Conservation (phyloP, 2,329 filamentous ascomycete species). For the Pseudocercospora eumusae region DNA sequence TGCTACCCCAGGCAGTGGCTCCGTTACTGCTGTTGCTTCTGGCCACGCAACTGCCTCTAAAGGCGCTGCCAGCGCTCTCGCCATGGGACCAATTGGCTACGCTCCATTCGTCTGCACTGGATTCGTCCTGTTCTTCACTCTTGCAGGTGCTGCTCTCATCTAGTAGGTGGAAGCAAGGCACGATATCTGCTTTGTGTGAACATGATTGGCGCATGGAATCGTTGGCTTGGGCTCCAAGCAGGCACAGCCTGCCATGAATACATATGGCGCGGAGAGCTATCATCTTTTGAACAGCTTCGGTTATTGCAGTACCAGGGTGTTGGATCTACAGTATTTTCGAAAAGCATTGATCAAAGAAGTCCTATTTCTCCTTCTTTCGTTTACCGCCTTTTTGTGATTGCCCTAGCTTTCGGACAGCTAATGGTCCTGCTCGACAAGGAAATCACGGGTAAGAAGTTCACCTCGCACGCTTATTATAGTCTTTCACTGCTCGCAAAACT, state of each 20-base stretch:
- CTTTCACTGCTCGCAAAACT: no score
- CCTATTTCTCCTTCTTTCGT: background rate
- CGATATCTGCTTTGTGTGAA: background rate
- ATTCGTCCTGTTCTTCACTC: slow-evolving; percentile 54
- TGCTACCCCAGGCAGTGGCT: slow-evolving; percentile 54
- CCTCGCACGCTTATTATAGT: no score
- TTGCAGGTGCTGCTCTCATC: slow-evolving; percentile 55
- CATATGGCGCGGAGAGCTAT: slow-evolving; percentile 6
- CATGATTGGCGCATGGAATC: background rate
- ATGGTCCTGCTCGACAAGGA: background rate
- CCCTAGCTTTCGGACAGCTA: background rate
- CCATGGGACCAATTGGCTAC: slow-evolving; percentile 49
- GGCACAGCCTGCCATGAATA: slow-evolving; percentile 4
- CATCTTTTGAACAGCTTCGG: slow-evolving; percentile 5
- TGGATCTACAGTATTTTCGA: slow-evolving; percentile 8
- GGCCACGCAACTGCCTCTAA: slow-evolving; percentile 37
- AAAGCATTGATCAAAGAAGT: slow-evolving; percentile 6
- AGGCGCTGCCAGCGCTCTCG: slow-evolving; percentile 45
- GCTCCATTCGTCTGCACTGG: slow-evolving; percentile 55
- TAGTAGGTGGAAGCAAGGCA: slow-evolving; percentile 17
- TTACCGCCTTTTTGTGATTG: background rate
- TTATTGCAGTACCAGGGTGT: slow-evolving; percentile 9
- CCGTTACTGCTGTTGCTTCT: slow-evolving; percentile 44
- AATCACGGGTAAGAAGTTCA: background rate
- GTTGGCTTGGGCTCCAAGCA: background rate